These are phyloP conservation scores for Cubamyces sp. DNA, from an alignment of 768 basidiomycete genomes.

Conservation along the genomic window DNA sequence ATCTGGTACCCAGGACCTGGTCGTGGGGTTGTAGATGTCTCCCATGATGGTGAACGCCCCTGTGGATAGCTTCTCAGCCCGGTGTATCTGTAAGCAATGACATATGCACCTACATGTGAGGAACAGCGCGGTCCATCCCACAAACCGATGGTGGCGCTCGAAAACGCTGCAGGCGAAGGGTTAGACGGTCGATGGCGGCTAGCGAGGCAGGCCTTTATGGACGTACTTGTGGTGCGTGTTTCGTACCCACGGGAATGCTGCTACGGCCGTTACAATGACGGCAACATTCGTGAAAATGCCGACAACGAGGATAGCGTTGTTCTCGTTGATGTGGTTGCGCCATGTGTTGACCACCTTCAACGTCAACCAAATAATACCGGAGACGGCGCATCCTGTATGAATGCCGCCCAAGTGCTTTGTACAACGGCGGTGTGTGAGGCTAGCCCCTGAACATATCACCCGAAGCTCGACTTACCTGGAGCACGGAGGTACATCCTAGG, in stretches of 20 bases:
- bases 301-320: constrained; percentile 60
- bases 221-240: constrained; percentile 78
- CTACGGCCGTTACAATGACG: constrained; percentile 60
- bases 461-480: constrained; percentile 48
- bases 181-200: constrained; percentile 1
- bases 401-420: constrained; percentile 73
- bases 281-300: constrained; percentile 62
- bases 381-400: constrained; percentile 74
- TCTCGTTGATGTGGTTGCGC: constrained; percentile 49
- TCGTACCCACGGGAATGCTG: constrained; percentile 80
- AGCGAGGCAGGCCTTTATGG: constrained; percentile 28
- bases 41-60: constrained; percentile 73
- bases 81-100: background rate
- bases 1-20: constrained; percentile 59
- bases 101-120: constrained; percentile 49
- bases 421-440: background rate
- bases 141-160: constrained; percentile 79
- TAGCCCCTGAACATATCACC: constrained; percentile 2
- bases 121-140: constrained; percentile 72
- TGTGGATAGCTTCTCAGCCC: constrained; percentile 24
- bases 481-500: constrained; percentile 71
- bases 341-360: constrained; percentile 64
- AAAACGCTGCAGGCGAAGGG: constrained; percentile 55
- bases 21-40: constrained; percentile 61
- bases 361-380: constrained; percentile 71